These are phyloP conservation scores for Zychaea mexicana DNA, from an alignment of 371 early-diverging fungal species.

Conservation along the genomic window DNA sequence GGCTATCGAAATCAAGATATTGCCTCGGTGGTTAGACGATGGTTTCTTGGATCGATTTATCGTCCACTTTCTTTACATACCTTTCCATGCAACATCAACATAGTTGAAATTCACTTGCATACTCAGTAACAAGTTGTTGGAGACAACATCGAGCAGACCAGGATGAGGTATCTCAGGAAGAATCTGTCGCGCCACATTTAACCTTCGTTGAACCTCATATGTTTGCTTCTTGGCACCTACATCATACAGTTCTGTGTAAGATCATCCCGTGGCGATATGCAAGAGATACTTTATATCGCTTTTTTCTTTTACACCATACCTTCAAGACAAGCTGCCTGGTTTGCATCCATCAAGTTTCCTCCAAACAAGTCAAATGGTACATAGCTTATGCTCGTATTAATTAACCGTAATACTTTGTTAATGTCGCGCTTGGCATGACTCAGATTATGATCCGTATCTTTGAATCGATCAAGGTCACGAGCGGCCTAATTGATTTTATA, in stretches of 20 bases:
- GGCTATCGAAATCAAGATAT: conserved; percentile 1
- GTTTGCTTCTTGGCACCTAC: conserved; percentile 14
- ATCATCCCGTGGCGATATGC: background rate
- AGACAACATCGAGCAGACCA: conserved; percentile 37
- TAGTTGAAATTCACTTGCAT: conserved; percentile 29
- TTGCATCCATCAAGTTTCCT: conserved; percentile 34
- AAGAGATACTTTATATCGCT: no score
- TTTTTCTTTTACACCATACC: conserved; percentile 22
- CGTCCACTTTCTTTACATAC: conserved; percentile 9
- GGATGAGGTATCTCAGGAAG: conserved; percentile 50
- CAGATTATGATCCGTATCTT: conserved; percentile 32
- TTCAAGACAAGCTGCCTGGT: conserved; percentile 36
- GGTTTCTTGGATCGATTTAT: background rate
- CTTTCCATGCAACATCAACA: conserved; percentile 44
- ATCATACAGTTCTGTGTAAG: background rate
- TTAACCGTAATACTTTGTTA: conserved; percentile 21
- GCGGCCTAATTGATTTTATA: conserved; percentile 24
- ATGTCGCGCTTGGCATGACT: conserved; percentile 21
- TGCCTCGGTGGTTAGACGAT: background rate
- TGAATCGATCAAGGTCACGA: conserved; percentile 33
- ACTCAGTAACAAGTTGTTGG: conserved; percentile 31
- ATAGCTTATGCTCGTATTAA: conserved; percentile 30
- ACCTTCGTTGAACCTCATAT: conserved; percentile 34
- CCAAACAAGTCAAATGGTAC: conserved; percentile 46
- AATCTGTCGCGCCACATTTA: conserved; percentile 34